Evolutionary conservation across 2,329 filamentous ascomycete species (phyloP), one percentile per base, ranked within the genome.

Genomic region (Ophiostoma perfectum): DNA sequence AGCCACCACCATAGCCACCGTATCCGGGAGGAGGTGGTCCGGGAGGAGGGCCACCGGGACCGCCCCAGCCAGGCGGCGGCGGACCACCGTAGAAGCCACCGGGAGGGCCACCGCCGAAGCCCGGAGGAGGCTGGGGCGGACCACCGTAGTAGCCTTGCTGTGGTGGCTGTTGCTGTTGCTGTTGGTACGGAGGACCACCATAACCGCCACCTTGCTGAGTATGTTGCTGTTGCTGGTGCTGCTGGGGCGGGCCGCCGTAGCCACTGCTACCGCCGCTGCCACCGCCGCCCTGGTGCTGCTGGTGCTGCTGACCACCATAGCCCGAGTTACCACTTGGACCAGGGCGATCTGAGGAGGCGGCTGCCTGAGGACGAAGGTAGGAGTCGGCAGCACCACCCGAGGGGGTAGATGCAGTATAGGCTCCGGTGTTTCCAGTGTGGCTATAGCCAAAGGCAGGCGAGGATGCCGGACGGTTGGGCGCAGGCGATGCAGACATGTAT

Each of bases 371-470:
- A 49, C 66, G 66, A 16, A 72, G 38, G 52, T 72, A 72, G 11
- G 69, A 66, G 9, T 71, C 70, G 0, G 71, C 67, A 5, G 67
- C 68, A 11, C 71, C 71, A 11, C 70, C 70, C 12, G 69, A 45
- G 1, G 68, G 70, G 12, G 58, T 18, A 3, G 66, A 41, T 18
- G 60, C 60, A 18, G 18, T 63, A n/a, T 63, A 63, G 5, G 67
- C 11, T n/a, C 60, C 38, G 3, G 66, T 62, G 41, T 66, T 66
- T n/a, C 65, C 62, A 3, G 77, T 77, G 58, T 79, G 72, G 39
- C 78, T 77, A 69, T 82, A 81, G n/a, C 80, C 79, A 70, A 80
- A 83, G 0, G 76, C 73, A 14, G 76, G 73, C n/a, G 76, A 65
- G 44, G 70, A 4, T 7, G 72, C 67, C 0, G 60, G 16, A n/a